These are phyloP conservation scores for Chytriomyces sp. DNA, from an alignment of 192 early-diverging fungal genomes.

Conservation along the genomic window DNA sequence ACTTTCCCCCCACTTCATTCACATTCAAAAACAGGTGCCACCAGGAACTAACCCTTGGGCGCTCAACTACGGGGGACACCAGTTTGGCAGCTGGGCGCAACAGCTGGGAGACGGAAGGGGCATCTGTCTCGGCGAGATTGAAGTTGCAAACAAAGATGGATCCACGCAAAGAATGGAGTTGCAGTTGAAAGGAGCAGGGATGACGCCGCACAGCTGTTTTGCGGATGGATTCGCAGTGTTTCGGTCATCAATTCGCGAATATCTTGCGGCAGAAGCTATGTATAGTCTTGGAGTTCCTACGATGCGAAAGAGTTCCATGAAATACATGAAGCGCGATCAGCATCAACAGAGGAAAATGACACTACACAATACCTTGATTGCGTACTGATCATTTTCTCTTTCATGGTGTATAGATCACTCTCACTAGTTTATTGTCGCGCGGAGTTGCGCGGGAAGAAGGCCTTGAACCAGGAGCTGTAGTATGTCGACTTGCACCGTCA, in stretches of 20 bases:
- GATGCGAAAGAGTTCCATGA: too few species aligned
- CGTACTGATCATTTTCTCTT: too few species aligned
- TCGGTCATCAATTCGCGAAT: conserved; percentile 82
- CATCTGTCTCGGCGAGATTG: conserved; percentile 71
- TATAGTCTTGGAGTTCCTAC: conserved; percentile 71
- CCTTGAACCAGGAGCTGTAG: conserved; percentile 71
- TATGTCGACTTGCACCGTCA: conserved; percentile 65
- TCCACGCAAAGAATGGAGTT: conserved; percentile 62
- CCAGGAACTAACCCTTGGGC: conserved; percentile 39
- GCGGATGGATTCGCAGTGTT: conserved; percentile 84
- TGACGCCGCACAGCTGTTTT: conserved; percentile 82
- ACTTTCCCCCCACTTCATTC: too few species aligned
- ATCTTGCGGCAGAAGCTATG: conserved; percentile 72
- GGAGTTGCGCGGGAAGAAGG: conserved; percentile 64
- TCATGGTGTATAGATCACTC: conserved; percentile 46
- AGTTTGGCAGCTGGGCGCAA: conserved; percentile 52
- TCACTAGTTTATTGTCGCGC: conserved; percentile 60
- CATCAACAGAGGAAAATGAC: too few species aligned
- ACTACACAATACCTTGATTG: too few species aligned
- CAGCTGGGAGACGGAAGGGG: conserved; percentile 84
- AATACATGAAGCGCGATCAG: too few species aligned
- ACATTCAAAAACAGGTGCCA: not conserved
- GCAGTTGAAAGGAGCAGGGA: conserved; percentile 82
- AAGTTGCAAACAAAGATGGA: not conserved
- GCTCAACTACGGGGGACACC: conserved; percentile 52